Evolutionary conservation across 768 basidiomycete species (phyloP), one percentile per base, ranked within the genome.

Genomic region (Leccinum subgranulosum): DNA sequence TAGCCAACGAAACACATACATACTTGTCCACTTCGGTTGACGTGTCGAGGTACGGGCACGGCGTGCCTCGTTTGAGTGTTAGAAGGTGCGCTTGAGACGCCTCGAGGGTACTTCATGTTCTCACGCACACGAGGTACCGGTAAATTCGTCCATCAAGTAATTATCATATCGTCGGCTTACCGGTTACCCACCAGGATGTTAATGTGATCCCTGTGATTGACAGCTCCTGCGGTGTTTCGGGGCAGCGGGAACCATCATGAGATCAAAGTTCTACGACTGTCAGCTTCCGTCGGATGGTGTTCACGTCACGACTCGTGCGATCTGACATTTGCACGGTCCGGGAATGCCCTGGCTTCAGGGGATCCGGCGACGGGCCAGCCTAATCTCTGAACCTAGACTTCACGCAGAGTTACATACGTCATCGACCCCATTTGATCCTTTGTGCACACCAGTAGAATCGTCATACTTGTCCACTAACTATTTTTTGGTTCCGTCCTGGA

Each of bases 81-180:
- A 23, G 23, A 23, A 23, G 23, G 23, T 23, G 23, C 29, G 11
- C 29, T 51, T 51, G 47, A 31, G 31, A 50, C 3, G 33, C 61
- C 58, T 47, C 62, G 51, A 53, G 55, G 48, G 41, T 10, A 25
- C 12, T 50, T 39, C 54, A 10, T 51, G 23, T 60, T 53, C 23
- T 45, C 61, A 63, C 51, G 27, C 12, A 33, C 31, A 33, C 31
- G 31, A 33, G 31, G 31, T 33, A 5, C 31, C 31, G 33, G 33
- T 34, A 14, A 5, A 31, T 31, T 25, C 4, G 4, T 4, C 25
- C 25, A 25, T 25, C 25, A 25, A 25, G 41, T 41, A 11, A 41
- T 11, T 19, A 19, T n/a, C 9, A 31, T n/a, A 19, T 41, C n/a
- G n/a, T 9, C 1, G 11, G 41, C 6, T 41, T 41, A 36, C 15